phyloP scores from a whole-genome alignment of 179 eudicot genomes.

The Gypsophila paniculata region DNA sequence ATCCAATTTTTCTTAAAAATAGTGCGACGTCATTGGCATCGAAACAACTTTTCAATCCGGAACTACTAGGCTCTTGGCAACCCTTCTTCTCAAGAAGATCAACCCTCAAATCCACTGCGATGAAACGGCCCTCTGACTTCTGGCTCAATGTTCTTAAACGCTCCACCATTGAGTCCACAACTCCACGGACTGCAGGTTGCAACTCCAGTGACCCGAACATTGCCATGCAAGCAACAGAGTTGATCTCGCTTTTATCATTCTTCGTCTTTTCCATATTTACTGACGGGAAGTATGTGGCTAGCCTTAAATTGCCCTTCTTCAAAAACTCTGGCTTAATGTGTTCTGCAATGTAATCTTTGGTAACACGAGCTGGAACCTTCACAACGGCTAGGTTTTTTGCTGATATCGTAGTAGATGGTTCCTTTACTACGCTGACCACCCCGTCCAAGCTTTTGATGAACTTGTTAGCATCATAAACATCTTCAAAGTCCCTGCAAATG shows the following conservation, averaged over 20 bases:
- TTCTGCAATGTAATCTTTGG: constrained; percentile 60
- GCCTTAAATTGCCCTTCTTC: constrained; percentile 70
- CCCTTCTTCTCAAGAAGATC: constrained; percentile 78
- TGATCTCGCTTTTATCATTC: constrained; percentile 32
- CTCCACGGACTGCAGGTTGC: constrained; percentile 72
- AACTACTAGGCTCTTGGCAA: constrained; percentile 46
- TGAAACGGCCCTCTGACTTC: constrained; percentile 70
- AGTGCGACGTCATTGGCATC: constrained; percentile 74
- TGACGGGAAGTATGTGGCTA: constrained; percentile 85
- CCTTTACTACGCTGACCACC: constrained; percentile 63
- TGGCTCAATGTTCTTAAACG: constrained; percentile 71
- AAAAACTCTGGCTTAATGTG: constrained; percentile 58
- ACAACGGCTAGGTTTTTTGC: constrained; percentile 66
- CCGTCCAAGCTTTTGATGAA: constrained; percentile 74
- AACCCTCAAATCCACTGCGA: constrained; percentile 86
- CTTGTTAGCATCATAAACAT: constrained; percentile 73
- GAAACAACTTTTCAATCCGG: constrained; percentile 68
- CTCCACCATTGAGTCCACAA: constrained; percentile 77
- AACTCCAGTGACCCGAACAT: constrained; percentile 85
- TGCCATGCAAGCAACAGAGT: constrained; percentile 71
- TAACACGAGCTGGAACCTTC: constrained; percentile 77
- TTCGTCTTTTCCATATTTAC: constrained; percentile 67
- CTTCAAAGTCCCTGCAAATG: constrained; percentile 65
- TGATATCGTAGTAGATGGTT: constrained; percentile 53
- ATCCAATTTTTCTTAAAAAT: constrained; percentile 72